A percentile compares a stretch with the other conserved stretches of the same genome.
Evolutionary conservation across 2,329 filamentous ascomycete species (phyloP).

Genomic region (Gaeumannomyces tritici): DNA sequence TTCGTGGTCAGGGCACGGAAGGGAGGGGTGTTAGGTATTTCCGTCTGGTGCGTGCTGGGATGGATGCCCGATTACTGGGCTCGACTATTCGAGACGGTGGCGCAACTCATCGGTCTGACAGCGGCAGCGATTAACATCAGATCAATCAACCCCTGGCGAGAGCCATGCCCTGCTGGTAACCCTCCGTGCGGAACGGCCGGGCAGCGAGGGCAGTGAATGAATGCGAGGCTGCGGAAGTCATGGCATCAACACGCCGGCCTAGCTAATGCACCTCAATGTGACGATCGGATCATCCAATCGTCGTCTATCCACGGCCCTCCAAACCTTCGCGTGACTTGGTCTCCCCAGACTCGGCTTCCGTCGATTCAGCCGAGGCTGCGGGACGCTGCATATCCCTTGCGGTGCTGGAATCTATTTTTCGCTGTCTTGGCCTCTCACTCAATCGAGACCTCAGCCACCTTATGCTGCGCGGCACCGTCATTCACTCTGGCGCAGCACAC

Average conservation of each 20-base stretch:
- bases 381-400: not conserved
- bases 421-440: not conserved
- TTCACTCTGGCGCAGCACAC: not conserved
- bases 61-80: not conserved
- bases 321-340: no score
- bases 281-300: not conserved
- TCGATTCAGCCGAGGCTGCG: not conserved
- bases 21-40: not conserved
- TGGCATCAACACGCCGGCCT: no score
- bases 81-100: no score
- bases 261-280: no score
- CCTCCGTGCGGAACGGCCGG: no score
- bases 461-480: not conserved
- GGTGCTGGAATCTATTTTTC: not conserved
- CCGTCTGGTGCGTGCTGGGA: no score
- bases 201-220: not conserved
- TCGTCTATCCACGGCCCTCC: not conserved
- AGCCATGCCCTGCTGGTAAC: no score
- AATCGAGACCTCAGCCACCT: not conserved
- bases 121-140: not conserved
- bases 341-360: not conserved
- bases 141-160: no score
- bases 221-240: not conserved
- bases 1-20: no score
- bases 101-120: not conserved